phyloP scores from a whole-genome alignment of 2,329 filamentous ascomycete species.

The Didymosphaeria variabile region DNA sequence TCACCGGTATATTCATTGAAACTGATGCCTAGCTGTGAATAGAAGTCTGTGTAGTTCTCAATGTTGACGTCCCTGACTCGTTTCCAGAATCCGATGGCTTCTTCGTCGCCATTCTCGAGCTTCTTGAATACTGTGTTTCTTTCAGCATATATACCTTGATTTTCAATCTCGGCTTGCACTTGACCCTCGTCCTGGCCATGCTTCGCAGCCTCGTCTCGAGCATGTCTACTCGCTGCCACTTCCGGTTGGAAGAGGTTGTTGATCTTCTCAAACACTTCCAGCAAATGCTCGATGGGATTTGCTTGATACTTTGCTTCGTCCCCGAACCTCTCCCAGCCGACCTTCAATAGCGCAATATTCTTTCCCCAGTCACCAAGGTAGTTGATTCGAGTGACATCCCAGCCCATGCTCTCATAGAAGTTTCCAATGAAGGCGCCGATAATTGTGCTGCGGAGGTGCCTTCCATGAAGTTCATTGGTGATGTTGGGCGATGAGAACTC shows the following conservation, averaged over 20 bases:
- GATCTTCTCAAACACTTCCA: slow-evolving; percentile 75
- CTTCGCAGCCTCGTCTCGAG: slow-evolving; percentile 61
- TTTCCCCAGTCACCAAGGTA: slow-evolving; percentile 76
- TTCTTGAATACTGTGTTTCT: slow-evolving; percentile 69
- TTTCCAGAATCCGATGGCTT: slow-evolving; percentile 69
- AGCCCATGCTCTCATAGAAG: slow-evolving; percentile 67
- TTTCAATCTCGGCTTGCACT: slow-evolving; percentile 40
- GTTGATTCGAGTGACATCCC: slow-evolving; percentile 70
- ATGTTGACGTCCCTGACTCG: slow-evolving; percentile 74
- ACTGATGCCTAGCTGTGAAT: slow-evolving; percentile 73
- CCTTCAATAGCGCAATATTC: slow-evolving; percentile 68
- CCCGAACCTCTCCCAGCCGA: slow-evolving; percentile 73
- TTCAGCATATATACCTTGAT: slow-evolving; percentile 41
- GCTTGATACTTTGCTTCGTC: slow-evolving; percentile 68
- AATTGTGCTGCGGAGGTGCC: slow-evolving; percentile 73
- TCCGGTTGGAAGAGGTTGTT: slow-evolving; percentile 66
- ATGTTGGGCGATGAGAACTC: slow-evolving; percentile 82
- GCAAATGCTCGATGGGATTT: slow-evolving; percentile 76
- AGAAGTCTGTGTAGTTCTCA: slow-evolving; percentile 71
- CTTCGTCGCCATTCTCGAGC: slow-evolving; percentile 73
- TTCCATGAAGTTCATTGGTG: slow-evolving; percentile 74
- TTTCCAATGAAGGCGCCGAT: slow-evolving; percentile 70
- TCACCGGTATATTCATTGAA: slow-evolving; percentile 79
- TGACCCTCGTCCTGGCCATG: slow-evolving; percentile 57
- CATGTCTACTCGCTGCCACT: slow-evolving; percentile 64